These are phyloP conservation scores for Naematelia encephala DNA, from an alignment of 768 basidiomycete genomes.

Conservation along the genomic window DNA sequence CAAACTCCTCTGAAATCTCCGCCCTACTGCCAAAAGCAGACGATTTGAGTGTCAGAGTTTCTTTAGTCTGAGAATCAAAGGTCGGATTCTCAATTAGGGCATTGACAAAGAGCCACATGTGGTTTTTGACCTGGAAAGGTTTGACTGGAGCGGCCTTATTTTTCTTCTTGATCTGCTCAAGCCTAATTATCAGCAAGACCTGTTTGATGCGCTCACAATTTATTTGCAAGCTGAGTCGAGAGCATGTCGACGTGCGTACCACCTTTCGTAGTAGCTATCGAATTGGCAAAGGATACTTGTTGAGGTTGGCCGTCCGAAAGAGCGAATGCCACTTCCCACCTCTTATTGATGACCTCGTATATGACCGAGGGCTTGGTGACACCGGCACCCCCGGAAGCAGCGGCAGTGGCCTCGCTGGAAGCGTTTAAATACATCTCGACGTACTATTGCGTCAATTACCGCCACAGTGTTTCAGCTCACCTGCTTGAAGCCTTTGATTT, in stretches of 20 bases:
- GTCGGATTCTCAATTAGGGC: slow-evolving; percentile 94
- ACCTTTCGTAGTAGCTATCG: slow-evolving; percentile 93
- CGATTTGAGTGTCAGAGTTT: slow-evolving; percentile 78
- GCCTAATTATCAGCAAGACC: slow-evolving; percentile 32
- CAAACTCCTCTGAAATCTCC: slow-evolving; percentile 78
- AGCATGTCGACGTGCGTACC: slow-evolving; percentile 86
- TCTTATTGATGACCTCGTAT: slow-evolving; percentile 71
- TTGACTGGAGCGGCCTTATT: slow-evolving; percentile 96
- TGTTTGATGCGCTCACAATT: slow-evolving; percentile 52
- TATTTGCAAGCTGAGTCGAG: slow-evolving; percentile 84
- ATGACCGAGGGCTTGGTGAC: slow-evolving; percentile 72
- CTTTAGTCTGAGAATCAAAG: slow-evolving; percentile 99
- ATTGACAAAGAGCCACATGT: slow-evolving; percentile 98
- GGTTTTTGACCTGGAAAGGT: slow-evolving; percentile 87
- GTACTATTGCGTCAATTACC: slow-evolving; percentile 58
- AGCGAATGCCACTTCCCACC: slow-evolving; percentile 95
- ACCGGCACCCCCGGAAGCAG: slow-evolving; percentile 73
- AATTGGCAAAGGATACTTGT: slow-evolving; percentile 96
- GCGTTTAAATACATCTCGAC: slow-evolving; percentile 88
- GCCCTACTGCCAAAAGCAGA: slow-evolving; percentile 85
- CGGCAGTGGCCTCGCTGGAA: slow-evolving; percentile 65
- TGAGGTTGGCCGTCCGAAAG: slow-evolving; percentile 88
- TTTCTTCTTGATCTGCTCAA: slow-evolving; percentile 85
- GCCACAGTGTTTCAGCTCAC: slow-evolving; percentile 17
- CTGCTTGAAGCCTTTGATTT: slow-evolving; percentile 86